Percentiles rank a stretch among this genome's conserved stretches.
Evolutionary conservation across 2,329 filamentous ascomycete genomes (phyloP).

Genomic region (Talaromyces sp.): DNA sequence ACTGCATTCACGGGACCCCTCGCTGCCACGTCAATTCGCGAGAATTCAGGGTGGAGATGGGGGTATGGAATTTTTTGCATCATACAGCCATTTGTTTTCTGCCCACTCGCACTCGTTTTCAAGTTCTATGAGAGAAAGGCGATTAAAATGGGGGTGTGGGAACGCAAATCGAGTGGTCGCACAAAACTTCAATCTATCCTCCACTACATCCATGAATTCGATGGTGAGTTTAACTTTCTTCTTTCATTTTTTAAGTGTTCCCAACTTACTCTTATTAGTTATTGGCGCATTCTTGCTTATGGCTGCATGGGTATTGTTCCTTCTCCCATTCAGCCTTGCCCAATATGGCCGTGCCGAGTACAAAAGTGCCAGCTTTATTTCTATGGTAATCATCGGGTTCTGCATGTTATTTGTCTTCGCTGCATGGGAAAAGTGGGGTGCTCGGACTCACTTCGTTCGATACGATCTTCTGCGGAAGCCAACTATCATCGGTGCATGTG

Average conservation of each 20-base stretch:
- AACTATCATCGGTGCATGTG: conserved; percentile 26
- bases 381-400: conserved; percentile 22
- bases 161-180: conserved; percentile 47
- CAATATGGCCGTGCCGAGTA: conserved; percentile 27
- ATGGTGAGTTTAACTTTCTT: conserved; percentile 46
- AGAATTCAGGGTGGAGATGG: conserved; percentile 42
- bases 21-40: conserved; percentile 55
- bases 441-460: conserved; percentile 26
- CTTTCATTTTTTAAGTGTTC: too few species aligned
- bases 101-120: conserved; percentile 60
- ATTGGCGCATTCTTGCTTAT: conserved; percentile 34
- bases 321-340: conserved; percentile 33
- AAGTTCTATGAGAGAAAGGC: conserved; percentile 62
- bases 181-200: conserved; percentile 51
- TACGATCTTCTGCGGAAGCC: conserved; percentile 25
- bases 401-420: conserved; percentile 21
- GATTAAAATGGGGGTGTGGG: conserved; percentile 55
- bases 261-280: conserved; percentile 19
- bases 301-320: conserved; percentile 31
- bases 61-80: conserved; percentile 61
- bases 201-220: conserved; percentile 65
- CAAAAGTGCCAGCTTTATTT: conserved; percentile 27
- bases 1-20: conserved; percentile 60
- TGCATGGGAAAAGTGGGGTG: conserved; percentile 24
- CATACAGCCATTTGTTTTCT: conserved; percentile 57